phyloP scores from a whole-genome alignment of 176 grass and related monocot species.

The Cocos nucifera region DNA sequence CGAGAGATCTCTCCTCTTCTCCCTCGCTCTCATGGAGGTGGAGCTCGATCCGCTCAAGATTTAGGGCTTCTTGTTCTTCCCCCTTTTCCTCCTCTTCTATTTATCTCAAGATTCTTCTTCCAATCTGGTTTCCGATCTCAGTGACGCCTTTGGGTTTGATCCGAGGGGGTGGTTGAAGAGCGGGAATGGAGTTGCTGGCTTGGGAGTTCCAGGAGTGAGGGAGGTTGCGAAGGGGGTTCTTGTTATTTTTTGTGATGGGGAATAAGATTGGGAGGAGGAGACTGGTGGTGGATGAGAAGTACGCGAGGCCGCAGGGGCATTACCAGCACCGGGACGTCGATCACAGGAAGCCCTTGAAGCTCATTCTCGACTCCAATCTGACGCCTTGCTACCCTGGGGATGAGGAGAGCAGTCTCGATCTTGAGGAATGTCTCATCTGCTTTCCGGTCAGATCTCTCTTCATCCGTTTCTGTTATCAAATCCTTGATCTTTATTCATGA shows the following conservation, averaged over 20 bases:
- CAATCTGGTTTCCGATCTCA: no score
- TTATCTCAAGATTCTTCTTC: no score
- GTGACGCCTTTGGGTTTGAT: not conserved
- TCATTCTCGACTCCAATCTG: constrained; percentile 94
- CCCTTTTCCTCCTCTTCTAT: no score
- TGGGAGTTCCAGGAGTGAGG: not conserved
- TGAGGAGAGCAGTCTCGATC: constrained; percentile 49
- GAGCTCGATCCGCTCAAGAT: no score
- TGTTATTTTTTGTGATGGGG: constrained; percentile 41
- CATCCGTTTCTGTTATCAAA: no score
- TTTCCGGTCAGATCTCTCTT: constrained; percentile 66
- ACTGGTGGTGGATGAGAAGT: constrained; percentile 78
- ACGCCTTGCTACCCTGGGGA: constrained; percentile 79
- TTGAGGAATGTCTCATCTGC: constrained; percentile 98
- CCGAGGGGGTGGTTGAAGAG: not conserved
- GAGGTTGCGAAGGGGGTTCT: not conserved
- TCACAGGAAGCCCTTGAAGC: constrained; percentile 89
- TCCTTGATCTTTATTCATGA: not conserved
- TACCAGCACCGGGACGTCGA: constrained; percentile 88
- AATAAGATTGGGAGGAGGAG: constrained; percentile 77
- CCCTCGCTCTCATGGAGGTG: no score
- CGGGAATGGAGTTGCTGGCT: not conserved
- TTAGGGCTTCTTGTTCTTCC: no score
- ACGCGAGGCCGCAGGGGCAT: constrained; percentile 80
- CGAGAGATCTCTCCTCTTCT: no score